These are phyloP conservation scores for Saturnispora serradocipensis DNA, from an alignment of 805 yeast genomes.

Conservation along the genomic window DNA sequence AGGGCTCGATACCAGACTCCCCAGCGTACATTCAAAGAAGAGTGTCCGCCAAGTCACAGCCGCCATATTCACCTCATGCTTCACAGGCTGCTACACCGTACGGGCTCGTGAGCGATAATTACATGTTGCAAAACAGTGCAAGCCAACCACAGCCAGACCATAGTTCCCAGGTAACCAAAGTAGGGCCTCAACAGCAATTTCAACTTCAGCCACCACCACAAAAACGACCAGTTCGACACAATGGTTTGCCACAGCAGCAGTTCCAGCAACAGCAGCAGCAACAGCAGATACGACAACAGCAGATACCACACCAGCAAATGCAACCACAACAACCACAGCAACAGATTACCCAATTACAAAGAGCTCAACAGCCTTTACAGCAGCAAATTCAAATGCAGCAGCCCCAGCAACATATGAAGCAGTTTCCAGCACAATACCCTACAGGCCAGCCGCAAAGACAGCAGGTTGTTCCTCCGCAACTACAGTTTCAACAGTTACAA, in stretches of 20 bases:
- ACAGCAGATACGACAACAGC: conserved; percentile 11
- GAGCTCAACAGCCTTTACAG: conserved; percentile 12
- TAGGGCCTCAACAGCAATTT: neutral
- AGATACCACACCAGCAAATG: conserved; percentile 6
- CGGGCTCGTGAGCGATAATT: neutral
- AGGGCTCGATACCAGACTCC: neutral
- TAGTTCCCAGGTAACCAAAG: neutral
- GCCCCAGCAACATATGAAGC: conserved; percentile 3
- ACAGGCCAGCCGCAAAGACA: conserved; percentile 15
- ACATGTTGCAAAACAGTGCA: neutral
- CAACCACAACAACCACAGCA: conserved; percentile 10
- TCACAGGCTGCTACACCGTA: neutral
- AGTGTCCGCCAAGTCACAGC: neutral
- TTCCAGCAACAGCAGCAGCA: conserved; percentile 10
- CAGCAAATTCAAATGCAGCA: conserved; percentile 13
- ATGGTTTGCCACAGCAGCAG: conserved; percentile 6
- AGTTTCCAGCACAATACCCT: neutral
- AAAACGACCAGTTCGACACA: neutral
- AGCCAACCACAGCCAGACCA: neutral
- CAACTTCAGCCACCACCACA: conserved; percentile 10
- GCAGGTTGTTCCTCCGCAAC: conserved; percentile 13
- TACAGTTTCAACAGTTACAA: conserved; percentile 7
- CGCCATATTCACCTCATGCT: neutral
- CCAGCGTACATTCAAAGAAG: neutral
- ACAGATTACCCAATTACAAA: conserved; percentile 8